Conservation (phyloP, 208 protist species). For the Polymyxa betae region DNA sequence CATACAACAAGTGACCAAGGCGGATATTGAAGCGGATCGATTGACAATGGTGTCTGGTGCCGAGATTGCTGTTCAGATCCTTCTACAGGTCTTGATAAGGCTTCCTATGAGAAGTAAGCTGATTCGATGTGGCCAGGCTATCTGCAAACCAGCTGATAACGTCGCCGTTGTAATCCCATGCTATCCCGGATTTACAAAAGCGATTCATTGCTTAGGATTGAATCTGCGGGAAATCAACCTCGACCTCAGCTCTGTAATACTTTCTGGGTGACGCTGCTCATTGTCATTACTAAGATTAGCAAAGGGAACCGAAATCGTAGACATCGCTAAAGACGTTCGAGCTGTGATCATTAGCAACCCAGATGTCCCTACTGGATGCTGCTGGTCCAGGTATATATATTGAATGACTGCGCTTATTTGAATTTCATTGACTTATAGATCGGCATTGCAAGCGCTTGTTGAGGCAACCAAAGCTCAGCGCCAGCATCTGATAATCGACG, state of each 20-base stretch:
- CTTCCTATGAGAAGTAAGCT: too few relatives aligned
- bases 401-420: not conserved
- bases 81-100: too few relatives aligned
- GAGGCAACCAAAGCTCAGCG: not conserved
- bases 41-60: too few relatives aligned
- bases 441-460: not conserved
- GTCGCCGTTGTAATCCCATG: not conserved
- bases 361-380: not conserved
- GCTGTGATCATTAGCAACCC: not conserved
- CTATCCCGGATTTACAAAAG: not conserved
- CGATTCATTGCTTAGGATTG: not conserved
- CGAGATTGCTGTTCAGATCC: too few relatives aligned
- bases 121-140: too few relatives aligned
- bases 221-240: too few relatives aligned
- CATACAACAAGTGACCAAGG: too few relatives aligned
- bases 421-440: not conserved
- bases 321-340: not conserved
- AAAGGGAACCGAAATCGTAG: too few relatives aligned
- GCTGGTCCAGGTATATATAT: not conserved
- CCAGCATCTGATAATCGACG: slow-evolving; percentile 20
- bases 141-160: not conserved
- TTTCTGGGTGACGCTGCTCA: too few relatives aligned
- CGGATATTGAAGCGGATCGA: too few relatives aligned
- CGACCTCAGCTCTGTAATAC: too few relatives aligned
- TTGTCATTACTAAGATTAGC: too few relatives aligned